Base-by-base conservation (phyloP, 208 protist species). In the Trypanosoma brucei region DNA sequence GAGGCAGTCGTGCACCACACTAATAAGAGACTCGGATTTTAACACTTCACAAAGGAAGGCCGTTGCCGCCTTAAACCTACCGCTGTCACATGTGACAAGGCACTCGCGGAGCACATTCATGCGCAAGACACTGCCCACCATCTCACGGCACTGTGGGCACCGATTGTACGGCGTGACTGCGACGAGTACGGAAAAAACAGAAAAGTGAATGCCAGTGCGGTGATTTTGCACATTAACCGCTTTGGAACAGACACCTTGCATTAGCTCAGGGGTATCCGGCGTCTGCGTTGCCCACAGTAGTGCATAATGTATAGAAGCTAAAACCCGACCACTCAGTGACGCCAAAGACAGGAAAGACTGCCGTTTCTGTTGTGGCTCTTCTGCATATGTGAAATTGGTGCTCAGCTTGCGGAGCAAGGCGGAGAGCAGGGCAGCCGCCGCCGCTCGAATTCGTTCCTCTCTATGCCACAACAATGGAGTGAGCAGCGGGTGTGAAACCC, bases 271-370 rank as follows among this genome's bases (percentile, higher is more conserved):
- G 9, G 11, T 37, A 60, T 44, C 53, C 40, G 53, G 38, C 8
- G 40, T 42, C 63, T 70, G 49, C 33, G 89, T 50, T 1, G 63
- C 81, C 79, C 80, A 89, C 11, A 73, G 65, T 11, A 93, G 59
- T 3, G 64, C 49, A 30, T 91, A 79, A 62, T 93, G 87, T 9
- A 93, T 31, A 3, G 66, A 70, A 2, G 75, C 22, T 44, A 93
- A 65, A 9, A 72, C 52, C 13, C 71, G 63, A n/a, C 84, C 83
- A 52, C 81, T 71, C 65, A 84, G 87, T 1, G 75, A 74, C 3
- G 82, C 68, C n/a, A 93, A 56, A 8, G 87, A 84, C 5, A 80
- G 73, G 52, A 91, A 93, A 13, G 87, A 81, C 62, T 81, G 78
- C 31, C 72, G 64, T n/a, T 72, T 59, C 13, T 54, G 61, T 37